phyloP scores from a whole-genome alignment of 1,139 yeast genomes.

The Wickerhamomyces sp. region DNA sequence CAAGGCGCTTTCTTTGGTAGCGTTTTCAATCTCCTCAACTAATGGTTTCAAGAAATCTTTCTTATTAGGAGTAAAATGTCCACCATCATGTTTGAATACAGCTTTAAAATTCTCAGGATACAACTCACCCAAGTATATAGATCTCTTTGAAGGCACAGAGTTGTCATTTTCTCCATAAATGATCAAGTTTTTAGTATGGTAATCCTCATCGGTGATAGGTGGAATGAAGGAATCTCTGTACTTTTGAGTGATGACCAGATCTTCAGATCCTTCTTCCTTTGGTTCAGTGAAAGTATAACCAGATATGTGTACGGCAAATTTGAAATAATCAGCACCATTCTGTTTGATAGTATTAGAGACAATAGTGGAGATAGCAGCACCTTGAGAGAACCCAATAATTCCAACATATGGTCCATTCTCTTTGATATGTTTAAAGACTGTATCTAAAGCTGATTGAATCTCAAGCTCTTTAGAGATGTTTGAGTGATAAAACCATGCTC shows the following conservation, averaged over 20 bases:
- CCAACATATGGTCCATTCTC: conserved; percentile 87
- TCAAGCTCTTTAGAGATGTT: conserved; percentile 37
- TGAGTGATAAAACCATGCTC: conserved; percentile 56
- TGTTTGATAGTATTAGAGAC: conserved; percentile 42
- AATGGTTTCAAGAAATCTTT: conserved; percentile 44
- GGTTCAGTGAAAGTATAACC: conserved; percentile 54
- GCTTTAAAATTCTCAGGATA: conserved; percentile 38
- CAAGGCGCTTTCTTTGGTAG: conserved; percentile 11
- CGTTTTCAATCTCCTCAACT: conserved; percentile 31
- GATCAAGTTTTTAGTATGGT: conserved; percentile 29
- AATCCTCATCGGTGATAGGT: conserved; percentile 18
- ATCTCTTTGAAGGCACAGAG: conserved; percentile 51
- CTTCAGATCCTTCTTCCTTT: conserved; percentile 25
- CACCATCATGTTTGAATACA: conserved; percentile 71
- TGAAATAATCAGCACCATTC: conserved; percentile 35
- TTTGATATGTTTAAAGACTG: conserved; percentile 52
- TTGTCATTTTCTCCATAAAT: conserved; percentile 43
- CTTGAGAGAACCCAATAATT: conserved; percentile 87
- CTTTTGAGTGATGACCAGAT: conserved; percentile 32
- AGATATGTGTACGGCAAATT: conserved; percentile 46
- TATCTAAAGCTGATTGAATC: conserved; percentile 40
- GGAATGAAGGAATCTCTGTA: conserved; percentile 29
- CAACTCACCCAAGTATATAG: conserved; percentile 41
- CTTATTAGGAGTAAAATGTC: conserved; percentile 79
- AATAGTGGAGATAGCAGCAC: conserved; percentile 77